phyloP scores from a whole-genome alignment of 768 basidiomycete species.

The Boletus sp. region DNA sequence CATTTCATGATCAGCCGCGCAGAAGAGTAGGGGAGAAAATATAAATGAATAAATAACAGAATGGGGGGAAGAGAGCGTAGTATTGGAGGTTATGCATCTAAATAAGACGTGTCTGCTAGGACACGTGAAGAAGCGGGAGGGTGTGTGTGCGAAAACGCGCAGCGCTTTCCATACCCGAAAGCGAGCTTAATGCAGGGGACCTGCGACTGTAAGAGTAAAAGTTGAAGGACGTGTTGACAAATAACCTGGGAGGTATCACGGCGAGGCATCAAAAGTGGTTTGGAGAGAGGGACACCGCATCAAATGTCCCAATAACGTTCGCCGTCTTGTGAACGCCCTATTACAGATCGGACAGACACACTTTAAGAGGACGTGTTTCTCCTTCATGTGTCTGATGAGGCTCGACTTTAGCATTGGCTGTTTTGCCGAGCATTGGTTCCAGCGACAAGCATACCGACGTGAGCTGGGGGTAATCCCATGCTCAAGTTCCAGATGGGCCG shows the following conservation, averaged over 20 bases:
- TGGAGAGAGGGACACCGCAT: background rate
- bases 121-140: no score
- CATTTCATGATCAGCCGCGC: no score
- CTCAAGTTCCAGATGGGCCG: background rate
- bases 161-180: no score
- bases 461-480: background rate
- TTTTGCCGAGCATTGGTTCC: background rate
- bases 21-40: no score
- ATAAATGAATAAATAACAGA: no score
- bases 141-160: no score
- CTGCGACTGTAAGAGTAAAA: no score
- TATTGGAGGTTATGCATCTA: no score
- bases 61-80: no score
- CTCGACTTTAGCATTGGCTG: background rate
- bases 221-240: background rate
- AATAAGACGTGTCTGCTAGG: no score
- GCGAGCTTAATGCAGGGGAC: no score
- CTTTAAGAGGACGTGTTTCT: background rate
- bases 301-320: background rate
- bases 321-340: background rate
- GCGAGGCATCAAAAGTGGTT: background rate
- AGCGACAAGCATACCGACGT: background rate
- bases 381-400: slow-evolving; percentile 3
- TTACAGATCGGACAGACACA: slow-evolving; percentile 1
- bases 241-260: background rate